These are phyloP conservation scores for Leccinum arenicola DNA, from an alignment of 768 basidiomycete species.

Conservation along the genomic window DNA sequence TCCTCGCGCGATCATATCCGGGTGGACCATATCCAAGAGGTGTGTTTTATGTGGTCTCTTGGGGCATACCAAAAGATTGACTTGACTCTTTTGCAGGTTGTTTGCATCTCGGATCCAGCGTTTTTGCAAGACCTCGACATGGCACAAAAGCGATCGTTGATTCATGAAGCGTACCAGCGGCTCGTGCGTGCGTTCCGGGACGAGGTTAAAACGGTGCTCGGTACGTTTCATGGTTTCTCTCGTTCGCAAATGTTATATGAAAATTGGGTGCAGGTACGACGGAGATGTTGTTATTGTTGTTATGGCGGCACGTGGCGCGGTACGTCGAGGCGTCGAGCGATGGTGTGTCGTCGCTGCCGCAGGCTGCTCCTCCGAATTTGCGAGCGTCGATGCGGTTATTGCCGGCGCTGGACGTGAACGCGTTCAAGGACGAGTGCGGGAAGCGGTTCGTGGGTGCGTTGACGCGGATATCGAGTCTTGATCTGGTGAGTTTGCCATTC, in stretches of 20 bases:
- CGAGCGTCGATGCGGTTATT: slow-evolving; percentile 54
- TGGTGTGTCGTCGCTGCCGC: slow-evolving; percentile 5
- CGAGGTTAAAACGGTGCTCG: slow-evolving; percentile 53
- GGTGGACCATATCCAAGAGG: slow-evolving; percentile 71
- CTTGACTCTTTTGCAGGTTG: slow-evolving; percentile 37
- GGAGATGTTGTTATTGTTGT: slow-evolving; percentile 76
- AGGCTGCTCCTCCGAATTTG: slow-evolving; percentile 27
- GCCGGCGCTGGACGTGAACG: slow-evolving; percentile 52
- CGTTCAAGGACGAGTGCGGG: slow-evolving; percentile 57
- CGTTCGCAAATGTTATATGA: background rate
- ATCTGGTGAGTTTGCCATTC: slow-evolving; percentile 39
- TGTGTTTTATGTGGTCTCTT: slow-evolving; percentile 26
- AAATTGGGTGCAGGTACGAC: slow-evolving; percentile 45
- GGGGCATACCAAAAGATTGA: background rate
- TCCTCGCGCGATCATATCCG: slow-evolving; percentile 67
- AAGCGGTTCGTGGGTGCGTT: slow-evolving; percentile 55
- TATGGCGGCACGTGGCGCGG: slow-evolving; percentile 77
- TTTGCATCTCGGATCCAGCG: slow-evolving; percentile 47
- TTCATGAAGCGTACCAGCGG: slow-evolving; percentile 58
- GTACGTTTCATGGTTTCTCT: slow-evolving; percentile 29
- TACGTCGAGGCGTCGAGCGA: slow-evolving; percentile 42
- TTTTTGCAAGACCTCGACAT: slow-evolving; percentile 68
- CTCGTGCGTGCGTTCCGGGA: slow-evolving; percentile 39
- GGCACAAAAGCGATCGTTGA: slow-evolving; percentile 62
- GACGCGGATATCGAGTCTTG: slow-evolving; percentile 50